A percentile compares a stretch with the other conserved stretches of the same genome.
Evolutionary conservation across 2,329 filamentous ascomycete species (phyloP).

Genomic region (Curvularia hawaiiensis): DNA sequence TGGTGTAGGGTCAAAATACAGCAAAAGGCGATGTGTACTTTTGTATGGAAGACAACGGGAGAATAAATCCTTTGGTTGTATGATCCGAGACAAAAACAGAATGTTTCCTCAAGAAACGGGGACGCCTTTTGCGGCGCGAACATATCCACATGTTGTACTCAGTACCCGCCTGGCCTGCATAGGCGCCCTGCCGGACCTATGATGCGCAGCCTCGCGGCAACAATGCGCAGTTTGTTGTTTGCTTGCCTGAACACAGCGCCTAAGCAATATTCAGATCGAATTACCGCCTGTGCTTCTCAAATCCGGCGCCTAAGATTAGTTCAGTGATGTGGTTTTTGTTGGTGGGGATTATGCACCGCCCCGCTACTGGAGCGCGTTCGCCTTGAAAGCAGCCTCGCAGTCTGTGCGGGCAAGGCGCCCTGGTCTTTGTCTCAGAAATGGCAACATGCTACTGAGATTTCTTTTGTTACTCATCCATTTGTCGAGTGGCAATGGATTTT

Average conservation of each 20-base stretch:
- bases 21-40: not conserved
- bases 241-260: conserved; percentile 8
- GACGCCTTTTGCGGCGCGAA: conserved; percentile 1
- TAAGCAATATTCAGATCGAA: conserved; percentile 5
- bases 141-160: conserved; percentile 6
- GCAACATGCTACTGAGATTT: not conserved
- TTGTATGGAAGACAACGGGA: not conserved
- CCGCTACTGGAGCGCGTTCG: conserved; percentile 3
- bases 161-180: not conserved
- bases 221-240: not conserved
- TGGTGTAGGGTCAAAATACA: not conserved
- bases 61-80: not conserved
- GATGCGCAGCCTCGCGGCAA: conserved; percentile 12
- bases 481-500: not conserved
- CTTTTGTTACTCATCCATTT: not conserved
- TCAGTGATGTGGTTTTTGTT: conserved; percentile 1
- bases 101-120: not conserved
- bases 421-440: not conserved
- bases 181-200: not conserved
- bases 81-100: not conserved
- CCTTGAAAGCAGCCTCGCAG: conserved; percentile 10
- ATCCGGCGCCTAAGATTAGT: conserved; percentile 1
- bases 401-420: conserved; percentile 7
- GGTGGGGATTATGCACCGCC: conserved; percentile 10
- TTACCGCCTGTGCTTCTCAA: not conserved